Base-by-base conservation (phyloP, 2,329 filamentous ascomycete genomes). In the Dactylellina parvicollis region DNA sequence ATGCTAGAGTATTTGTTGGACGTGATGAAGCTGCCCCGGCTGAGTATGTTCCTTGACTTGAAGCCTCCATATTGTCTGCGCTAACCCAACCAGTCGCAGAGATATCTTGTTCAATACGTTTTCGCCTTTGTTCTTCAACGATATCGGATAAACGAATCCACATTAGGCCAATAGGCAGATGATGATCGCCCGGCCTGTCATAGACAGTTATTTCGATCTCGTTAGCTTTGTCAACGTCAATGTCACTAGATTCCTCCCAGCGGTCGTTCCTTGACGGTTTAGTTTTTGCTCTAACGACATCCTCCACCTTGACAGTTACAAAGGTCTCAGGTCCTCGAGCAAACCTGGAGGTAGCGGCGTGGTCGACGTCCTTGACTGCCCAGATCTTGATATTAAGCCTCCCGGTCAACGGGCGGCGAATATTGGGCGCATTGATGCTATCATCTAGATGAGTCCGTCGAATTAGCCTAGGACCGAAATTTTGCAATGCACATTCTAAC, bases 91-190 rank as follows among this genome's bases (percentile, higher is more conserved):
- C 95, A 46, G 92, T 92, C 79, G 89, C 91, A 80, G 93, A 96
- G 80, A 97, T 91, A 80, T 99, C 95, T 12, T 92, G 90, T 82
- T 99, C 95, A 75, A 99, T 96, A 83, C 90, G 96, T 85, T 98
- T 98, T 75, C 93, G 89, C 79, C 95, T 90, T 86, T 99, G 94
- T 81, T 99, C 95, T 80, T 99, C 95, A 1, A 92, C 92, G 76
- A 99, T 96, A 80, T 99, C 95, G 14, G 95, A 96, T 79, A 99
- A 94, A 72, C 95, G 87, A 69, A 99, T 89, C 95, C 95, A 99
- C 12, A 98, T 86, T 85, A 99, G 89, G 65, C 90, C 95, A 78
- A 99, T 96, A 40, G 95, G 95, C 56, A 96, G 88, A 12, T 93
- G 89, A 77, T 96, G 91, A 78, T 97, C 93, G 75, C 89, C 89